A percentile compares a stretch with the other conserved stretches of the same genome.
phyloP scores from a whole-genome alignment of 2,329 filamentous ascomycete genomes.

The Aspergillus arachidicola region DNA sequence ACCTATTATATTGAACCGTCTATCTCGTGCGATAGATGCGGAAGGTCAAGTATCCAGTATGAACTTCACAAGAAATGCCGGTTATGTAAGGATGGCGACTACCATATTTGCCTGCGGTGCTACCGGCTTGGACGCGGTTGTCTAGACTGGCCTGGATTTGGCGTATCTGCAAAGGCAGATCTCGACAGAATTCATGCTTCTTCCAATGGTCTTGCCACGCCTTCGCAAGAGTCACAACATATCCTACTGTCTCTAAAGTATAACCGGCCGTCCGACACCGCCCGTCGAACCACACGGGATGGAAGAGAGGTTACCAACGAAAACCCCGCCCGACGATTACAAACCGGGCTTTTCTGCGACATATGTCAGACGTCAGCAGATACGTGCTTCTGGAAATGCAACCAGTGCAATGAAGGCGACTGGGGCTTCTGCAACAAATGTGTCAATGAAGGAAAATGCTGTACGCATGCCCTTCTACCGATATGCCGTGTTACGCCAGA shows the following conservation, averaged over 20 bases:
- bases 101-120: conserved; percentile 79
- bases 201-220: conserved; percentile 22
- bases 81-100: conserved; percentile 69
- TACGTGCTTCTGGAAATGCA: conserved; percentile 87
- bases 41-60: conserved; percentile 74
- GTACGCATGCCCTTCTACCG: conserved; percentile 79
- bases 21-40: conserved; percentile 73
- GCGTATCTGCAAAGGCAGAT: conserved; percentile 67
- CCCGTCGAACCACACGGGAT: conserved; percentile 39
- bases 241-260: conserved; percentile 47
- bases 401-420: conserved; percentile 83
- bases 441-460: conserved; percentile 78
- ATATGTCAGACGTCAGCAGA: conserved; percentile 74
- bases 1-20: conserved; percentile 67
- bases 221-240: conserved; percentile 48
- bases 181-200: conserved; percentile 60
- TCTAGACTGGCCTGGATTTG: conserved; percentile 86
- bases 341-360: conserved; percentile 83
- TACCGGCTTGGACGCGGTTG: conserved; percentile 79
- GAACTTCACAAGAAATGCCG: conserved; percentile 82
- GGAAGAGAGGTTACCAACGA: conserved; percentile 61
- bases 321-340: conserved; percentile 67
- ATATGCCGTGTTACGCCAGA: conserved; percentile 61
- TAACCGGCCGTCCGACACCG: conserved; percentile 29
- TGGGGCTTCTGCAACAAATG: conserved; percentile 94